Conservation (phyloP, 768 basidiomycete genomes). For the Austroboletus eburneus region DNA sequence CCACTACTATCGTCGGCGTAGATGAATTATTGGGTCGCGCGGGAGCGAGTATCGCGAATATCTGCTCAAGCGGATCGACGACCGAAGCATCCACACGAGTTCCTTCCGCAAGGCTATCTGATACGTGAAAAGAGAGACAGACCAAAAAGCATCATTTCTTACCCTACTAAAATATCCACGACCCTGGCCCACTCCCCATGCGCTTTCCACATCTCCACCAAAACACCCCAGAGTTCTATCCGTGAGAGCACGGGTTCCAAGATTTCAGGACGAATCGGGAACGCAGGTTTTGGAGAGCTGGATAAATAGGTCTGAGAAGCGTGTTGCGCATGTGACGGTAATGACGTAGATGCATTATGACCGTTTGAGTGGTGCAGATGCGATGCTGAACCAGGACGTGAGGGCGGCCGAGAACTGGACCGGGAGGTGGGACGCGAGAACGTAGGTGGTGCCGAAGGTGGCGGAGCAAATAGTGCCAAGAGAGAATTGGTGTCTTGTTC, state of each 20-base stretch:
- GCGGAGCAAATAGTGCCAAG: slow-evolving; percentile 15
- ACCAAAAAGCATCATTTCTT: slow-evolving; percentile 4
- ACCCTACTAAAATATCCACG: slow-evolving; percentile 25
- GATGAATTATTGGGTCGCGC: slow-evolving; percentile 5
- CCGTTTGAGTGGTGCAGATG: slow-evolving; percentile 5
- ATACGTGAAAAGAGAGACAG: neutral
- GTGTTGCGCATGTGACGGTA: slow-evolving; percentile 8
- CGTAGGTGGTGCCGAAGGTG: slow-evolving; percentile 1
- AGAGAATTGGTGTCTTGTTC: slow-evolving; percentile 21
- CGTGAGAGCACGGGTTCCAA: slow-evolving; percentile 18
- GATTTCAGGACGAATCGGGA: slow-evolving; percentile 16
- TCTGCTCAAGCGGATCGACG: slow-evolving; percentile 24
- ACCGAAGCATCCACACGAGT: slow-evolving; percentile 22
- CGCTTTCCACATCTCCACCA: slow-evolving; percentile 27
- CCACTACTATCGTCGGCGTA: neutral
- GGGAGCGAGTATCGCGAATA: slow-evolving; percentile 24
- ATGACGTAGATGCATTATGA: slow-evolving; percentile 5
- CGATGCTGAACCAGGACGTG: slow-evolving; percentile 18
- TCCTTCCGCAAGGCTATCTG: slow-evolving; percentile 24
- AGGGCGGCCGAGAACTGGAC: slow-evolving; percentile 20
- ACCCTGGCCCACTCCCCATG: slow-evolving; percentile 18
- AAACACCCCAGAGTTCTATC: slow-evolving; percentile 20
- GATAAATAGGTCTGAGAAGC: slow-evolving; percentile 1
- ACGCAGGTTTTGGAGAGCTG: neutral
- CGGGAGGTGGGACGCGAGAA: slow-evolving; percentile 20